Base-by-base conservation (phyloP, 1,139 yeast species). In the Blastobotrys malaysiensis region DNA sequence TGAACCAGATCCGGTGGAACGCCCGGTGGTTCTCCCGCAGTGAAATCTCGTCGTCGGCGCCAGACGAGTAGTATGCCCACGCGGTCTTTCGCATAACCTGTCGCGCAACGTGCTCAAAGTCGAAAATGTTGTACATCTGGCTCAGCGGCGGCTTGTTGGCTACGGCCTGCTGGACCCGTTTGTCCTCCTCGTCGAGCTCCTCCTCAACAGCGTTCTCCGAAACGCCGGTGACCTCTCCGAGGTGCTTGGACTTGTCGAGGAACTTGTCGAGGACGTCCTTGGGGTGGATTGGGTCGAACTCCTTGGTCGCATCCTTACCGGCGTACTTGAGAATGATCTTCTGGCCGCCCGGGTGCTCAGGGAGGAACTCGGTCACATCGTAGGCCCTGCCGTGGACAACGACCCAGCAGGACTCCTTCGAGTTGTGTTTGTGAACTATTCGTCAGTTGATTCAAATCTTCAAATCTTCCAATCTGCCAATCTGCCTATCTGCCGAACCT, bases 1-100 rank as follows among this genome's bases (percentile, higher is more conserved):
- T 83, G 77, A 91, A 91, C 73, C 86, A 89, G 52, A 90, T 79
- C 53, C 95, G 77, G 64, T 88, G 96, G 72, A 82, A 91, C 3
- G 96, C 91, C 57, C 84, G 77, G 67, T 90, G 97, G 72, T 91
- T 91, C 66, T 90, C 96, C 61, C 98, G 78, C 67, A 88, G 70
- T 1, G 96, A 80, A 61, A 91, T 82, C 72, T 91, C 98, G 69
- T 91, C 98, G 69, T 91, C 97, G 46, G 95, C 80, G 7, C 95
- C 98, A 43, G 95, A 84, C 1, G 95, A 85, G 68, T 89, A 91
- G 71, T 91, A 91, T 11, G 91, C 93, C 93, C 97, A 88, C 0
- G 95, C 97, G 14, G 83, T 80, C 59, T 82, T 83, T 46, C 87
- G 80, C 78, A 91, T 72, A 48, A 86, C 82, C 60, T 83, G 81